Evolutionary conservation across 441 rosid genomes (phyloP), one percentile per base, ranked within the genome.

Genomic region (Dalechampia spathulata): DNA sequence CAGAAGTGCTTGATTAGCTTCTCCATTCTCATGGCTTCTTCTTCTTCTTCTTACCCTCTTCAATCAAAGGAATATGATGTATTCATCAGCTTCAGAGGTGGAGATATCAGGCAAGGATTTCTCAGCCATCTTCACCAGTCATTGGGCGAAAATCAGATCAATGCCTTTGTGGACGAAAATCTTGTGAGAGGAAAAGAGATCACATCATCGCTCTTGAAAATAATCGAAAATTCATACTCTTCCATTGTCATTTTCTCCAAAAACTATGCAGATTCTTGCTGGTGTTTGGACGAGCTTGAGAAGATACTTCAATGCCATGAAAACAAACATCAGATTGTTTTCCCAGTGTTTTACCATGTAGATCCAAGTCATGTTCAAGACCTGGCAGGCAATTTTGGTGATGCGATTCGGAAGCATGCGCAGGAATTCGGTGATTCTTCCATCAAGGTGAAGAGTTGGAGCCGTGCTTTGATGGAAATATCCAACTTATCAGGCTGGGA

Each of bases 251-350:
- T 68, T 2, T 57, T 72, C 64, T 72, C 76, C 3, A 43, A 61
- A 36, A 5, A 36, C 10, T 36, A 4, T 36, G 12, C 39, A 36
- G 12, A 36, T 17, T 71, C 76, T 7, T 12, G 5, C 2, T 47
- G 27, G 27, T 47, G 51, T 47, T 47, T 47, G 28, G 32, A 48
- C 11, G 78, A 74, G 61, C 75, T 74, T 53, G 65, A 22, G 37
- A 65, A 71, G 16, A 74, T 74, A 27, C 48, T 65, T 1, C 48
- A 66, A 16, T 63, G 52, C 37, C 12, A 27, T 3, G 12, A 32
- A 63, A 36, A 23, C 10, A 0, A 42, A 27, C 36, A 21, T 2
- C 52, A 49, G 37, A 61, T 52, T 1, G 7, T 72, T 4, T 25
- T 76, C 6, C 75, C 80, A 2, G 56, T 30, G 2, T 36, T 36